Conservation (phyloP, 1,284 basidiomycete genomes). For the Sporisorium exsertum region DNA sequence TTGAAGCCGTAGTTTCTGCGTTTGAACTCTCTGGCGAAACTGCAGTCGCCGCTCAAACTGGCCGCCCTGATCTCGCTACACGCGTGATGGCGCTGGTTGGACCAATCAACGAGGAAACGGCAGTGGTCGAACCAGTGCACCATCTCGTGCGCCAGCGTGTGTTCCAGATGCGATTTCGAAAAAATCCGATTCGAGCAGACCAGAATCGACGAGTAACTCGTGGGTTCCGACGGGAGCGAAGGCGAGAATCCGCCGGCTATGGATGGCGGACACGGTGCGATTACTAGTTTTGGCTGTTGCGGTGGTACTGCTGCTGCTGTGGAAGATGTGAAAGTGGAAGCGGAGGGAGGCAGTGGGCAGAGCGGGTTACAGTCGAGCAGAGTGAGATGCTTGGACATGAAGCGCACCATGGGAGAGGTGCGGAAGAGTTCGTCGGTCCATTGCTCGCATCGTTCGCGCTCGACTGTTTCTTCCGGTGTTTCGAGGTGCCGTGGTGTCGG, state of each 20-base stretch:
- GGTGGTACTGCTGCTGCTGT: background rate
- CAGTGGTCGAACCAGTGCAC: conserved; percentile 97
- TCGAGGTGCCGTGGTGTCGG: conserved; percentile 44
- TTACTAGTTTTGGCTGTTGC: conserved; percentile 50
- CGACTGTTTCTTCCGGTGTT: conserved; percentile 34
- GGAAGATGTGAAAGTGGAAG: background rate
- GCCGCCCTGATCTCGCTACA: conserved; percentile 97
- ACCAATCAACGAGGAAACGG: conserved; percentile 92
- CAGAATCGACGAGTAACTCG: conserved; percentile 54
- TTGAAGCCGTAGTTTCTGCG: conserved; percentile 76
- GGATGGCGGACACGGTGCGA: conserved; percentile 56
- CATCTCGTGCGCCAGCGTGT: conserved; percentile 91
- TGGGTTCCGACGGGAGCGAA: conserved; percentile 38
- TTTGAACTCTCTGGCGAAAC: conserved; percentile 19
- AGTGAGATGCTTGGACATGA: conserved; percentile 66
- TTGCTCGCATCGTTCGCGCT: conserved; percentile 56
- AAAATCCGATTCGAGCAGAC: conserved; percentile 70
- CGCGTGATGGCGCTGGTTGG: conserved; percentile 89
- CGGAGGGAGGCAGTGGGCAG: conserved; percentile 8
- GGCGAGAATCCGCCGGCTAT: conserved; percentile 66
- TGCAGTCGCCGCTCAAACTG: conserved; percentile 75
- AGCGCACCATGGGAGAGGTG: conserved; percentile 67
- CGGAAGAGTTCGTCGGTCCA: conserved; percentile 64
- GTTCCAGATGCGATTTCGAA: conserved; percentile 87
- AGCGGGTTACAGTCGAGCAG: conserved; percentile 63